Percentiles rank a stretch among this genome's conserved stretches.
Evolutionary conservation across 2,329 filamentous ascomycete species (phyloP).

Genomic region (Trichoderma guizhouense): DNA sequence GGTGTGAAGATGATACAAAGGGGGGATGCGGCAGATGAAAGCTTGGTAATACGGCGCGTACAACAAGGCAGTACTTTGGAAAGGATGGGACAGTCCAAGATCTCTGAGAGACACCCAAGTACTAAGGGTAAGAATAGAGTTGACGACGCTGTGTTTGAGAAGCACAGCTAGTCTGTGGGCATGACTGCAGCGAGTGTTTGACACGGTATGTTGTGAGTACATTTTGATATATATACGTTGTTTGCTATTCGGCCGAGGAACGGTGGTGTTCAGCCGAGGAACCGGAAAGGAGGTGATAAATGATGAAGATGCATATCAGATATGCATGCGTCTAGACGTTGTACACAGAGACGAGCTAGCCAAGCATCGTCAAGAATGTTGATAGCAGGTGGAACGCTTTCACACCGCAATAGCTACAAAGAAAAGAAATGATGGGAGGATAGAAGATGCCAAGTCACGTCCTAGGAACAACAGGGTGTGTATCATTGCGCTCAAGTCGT

Average conservation of each 20-base stretch:
- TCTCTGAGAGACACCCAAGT: not conserved
- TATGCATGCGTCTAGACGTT: slow-evolving; percentile 5
- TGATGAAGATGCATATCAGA: not conserved
- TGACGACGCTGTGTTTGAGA: slow-evolving; percentile 6
- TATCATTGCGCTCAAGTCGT: not conserved
- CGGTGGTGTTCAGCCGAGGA: not conserved
- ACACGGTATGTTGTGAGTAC: not conserved
- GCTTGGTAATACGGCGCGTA: slow-evolving; percentile 1
- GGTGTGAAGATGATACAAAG: not conserved
- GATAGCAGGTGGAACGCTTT: not conserved
- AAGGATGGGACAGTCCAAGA: not conserved
- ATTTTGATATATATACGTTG: not conserved
- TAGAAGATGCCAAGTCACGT: not conserved
- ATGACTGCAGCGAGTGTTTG: not conserved
- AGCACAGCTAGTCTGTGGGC: not conserved
- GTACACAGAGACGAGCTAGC: not conserved
- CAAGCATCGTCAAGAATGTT: not conserved
- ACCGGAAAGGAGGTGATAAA: not conserved
- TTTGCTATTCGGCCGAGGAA: not conserved
- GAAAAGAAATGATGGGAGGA: no score
- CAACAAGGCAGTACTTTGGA: not conserved
- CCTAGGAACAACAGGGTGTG: not conserved
- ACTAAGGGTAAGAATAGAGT: not conserved
- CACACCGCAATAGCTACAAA: not conserved
- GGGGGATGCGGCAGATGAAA: not conserved